phyloP scores from a whole-genome alignment of 495 filamentous ascomycete genomes.

The Lepidopterella palustris region DNA sequence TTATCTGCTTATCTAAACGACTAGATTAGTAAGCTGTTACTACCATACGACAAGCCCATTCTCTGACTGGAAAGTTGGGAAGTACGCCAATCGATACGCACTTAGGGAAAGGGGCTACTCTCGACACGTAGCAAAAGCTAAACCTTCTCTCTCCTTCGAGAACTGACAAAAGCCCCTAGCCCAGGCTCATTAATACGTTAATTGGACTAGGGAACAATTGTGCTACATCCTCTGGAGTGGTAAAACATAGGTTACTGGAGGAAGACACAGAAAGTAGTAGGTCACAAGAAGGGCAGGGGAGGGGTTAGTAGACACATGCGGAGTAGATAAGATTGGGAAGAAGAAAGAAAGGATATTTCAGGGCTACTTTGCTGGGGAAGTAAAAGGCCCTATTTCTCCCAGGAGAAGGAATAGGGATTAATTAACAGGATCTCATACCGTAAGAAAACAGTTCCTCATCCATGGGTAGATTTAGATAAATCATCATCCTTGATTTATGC shows the following conservation, averaged over 20 bases:
- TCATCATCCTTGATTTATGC: background rate
- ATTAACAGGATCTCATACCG: background rate
- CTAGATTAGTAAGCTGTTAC: background rate
- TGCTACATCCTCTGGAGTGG: slow-evolving; percentile 16
- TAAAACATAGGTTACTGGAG: slow-evolving; percentile 19
- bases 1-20: background rate
- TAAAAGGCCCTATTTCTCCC: slow-evolving; percentile 11
- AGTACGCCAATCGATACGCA: background rate
- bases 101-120: background rate
- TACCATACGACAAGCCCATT: background rate
- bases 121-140: background rate
- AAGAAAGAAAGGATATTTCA: slow-evolving; percentile 30
- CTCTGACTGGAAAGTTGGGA: background rate
- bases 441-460: background rate
- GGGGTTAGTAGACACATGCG: slow-evolving; percentile 23
- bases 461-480: background rate
- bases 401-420: background rate
- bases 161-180: slow-evolving; percentile 1
- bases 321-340: slow-evolving; percentile 19
- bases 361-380: slow-evolving; percentile 19
- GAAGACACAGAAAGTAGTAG: slow-evolving; percentile 6
- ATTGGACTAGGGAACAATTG: slow-evolving; percentile 7
- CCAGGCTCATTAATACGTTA: slow-evolving; percentile 3
- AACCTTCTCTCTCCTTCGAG: slow-evolving; percentile 3
- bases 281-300: slow-evolving; percentile 21